phyloP scores from a whole-genome alignment of 2,329 filamentous ascomycete genomes.

The Fusarium floridanum region DNA sequence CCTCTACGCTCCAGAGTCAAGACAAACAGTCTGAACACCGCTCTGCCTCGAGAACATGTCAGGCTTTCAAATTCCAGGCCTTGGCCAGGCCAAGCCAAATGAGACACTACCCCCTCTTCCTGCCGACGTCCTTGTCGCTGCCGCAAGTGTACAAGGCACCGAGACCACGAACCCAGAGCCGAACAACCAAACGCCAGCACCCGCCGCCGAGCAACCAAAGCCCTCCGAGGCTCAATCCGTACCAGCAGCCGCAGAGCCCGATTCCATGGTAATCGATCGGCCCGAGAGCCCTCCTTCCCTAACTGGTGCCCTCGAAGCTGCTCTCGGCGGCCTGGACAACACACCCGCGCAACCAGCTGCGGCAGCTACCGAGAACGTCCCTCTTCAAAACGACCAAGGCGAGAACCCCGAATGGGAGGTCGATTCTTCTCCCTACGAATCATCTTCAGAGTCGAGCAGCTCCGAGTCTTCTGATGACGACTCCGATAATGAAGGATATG shows the following conservation, averaged over 20 bases:
- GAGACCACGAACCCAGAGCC: conserved; percentile 34
- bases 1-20: neutral
- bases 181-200: conserved; percentile 15
- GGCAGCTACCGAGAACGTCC: conserved; percentile 25
- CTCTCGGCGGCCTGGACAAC: conserved; percentile 54
- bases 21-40: neutral
- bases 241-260: conserved; percentile 40
- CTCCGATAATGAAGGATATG: conserved; percentile 73
- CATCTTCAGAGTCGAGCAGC: conserved; percentile 70
- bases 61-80: conserved; percentile 59
- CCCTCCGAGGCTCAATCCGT: conserved; percentile 13
- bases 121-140: conserved; percentile 48
- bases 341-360: conserved; percentile 29
- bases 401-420: conserved; percentile 84
- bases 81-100: conserved; percentile 59
- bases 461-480: conserved; percentile 73
- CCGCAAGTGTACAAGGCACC: conserved; percentile 44
- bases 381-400: conserved; percentile 51
- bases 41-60: conserved; percentile 49
- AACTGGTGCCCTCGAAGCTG: conserved; percentile 59
- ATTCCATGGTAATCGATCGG: conserved; percentile 54
- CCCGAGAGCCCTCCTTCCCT: conserved; percentile 54
- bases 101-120: conserved; percentile 56
- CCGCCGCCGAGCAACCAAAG: conserved; percentile 11
- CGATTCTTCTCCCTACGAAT: conserved; percentile 82